Conservation (phyloP, 441 rosid genomes). For the Corymbia calophylla region DNA sequence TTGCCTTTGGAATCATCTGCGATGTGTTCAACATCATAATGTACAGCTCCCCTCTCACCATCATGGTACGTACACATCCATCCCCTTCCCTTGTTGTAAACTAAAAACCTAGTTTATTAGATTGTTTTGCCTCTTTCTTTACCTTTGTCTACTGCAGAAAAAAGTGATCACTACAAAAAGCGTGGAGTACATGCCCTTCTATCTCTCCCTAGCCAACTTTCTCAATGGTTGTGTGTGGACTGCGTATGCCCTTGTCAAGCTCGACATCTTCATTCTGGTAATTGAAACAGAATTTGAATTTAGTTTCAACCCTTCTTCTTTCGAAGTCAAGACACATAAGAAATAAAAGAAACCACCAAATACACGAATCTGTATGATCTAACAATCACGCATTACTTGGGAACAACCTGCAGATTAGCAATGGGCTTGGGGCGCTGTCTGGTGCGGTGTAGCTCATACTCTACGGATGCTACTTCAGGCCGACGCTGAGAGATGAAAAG, state of each 20-base stretch:
- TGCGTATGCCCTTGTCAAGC: conserved; percentile 41
- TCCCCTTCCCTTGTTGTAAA: neutral
- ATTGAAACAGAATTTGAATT: neutral
- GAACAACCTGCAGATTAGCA: conserved; percentile 37
- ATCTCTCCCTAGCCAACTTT: conserved; percentile 43
- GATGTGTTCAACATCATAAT: conserved; percentile 68
- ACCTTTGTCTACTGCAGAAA: conserved; percentile 22
- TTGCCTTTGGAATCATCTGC: conserved; percentile 51
- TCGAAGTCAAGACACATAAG: neutral
- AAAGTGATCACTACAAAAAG: conserved; percentile 61
- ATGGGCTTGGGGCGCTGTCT: conserved; percentile 42
- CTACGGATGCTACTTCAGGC: conserved; percentile 19
- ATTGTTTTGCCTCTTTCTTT: neutral
- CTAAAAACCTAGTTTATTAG: neutral
- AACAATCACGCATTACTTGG: neutral
- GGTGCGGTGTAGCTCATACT: conserved; percentile 31
- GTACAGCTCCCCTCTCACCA: conserved; percentile 57
- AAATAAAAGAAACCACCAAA: neutral
- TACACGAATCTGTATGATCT: neutral
- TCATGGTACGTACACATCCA: conserved; percentile 28
- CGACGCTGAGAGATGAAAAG: conserved; percentile 13
- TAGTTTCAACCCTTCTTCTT: neutral
- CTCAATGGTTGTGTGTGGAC: conserved; percentile 55
- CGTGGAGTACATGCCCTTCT: conserved; percentile 76
- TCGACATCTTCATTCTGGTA: conserved; percentile 57